Evolutionary conservation across 2,329 filamentous ascomycete species (phyloP), one percentile per base, ranked within the genome.

Genomic region (Diplocarpon mali): DNA sequence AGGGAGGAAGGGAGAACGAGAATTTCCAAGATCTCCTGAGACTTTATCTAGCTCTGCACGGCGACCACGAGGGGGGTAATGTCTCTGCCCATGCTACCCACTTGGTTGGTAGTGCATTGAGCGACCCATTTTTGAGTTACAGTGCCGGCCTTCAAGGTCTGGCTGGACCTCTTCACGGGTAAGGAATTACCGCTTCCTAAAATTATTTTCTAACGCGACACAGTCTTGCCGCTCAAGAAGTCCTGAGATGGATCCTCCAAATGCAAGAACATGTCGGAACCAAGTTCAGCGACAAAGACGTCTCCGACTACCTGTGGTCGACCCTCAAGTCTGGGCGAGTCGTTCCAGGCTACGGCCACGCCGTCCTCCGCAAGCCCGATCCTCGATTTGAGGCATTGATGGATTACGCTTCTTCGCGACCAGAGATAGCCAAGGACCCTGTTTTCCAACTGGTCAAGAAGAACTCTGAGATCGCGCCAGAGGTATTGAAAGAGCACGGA

Each of bases 61-160:
- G 92, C 52, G 92, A 98, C 67, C 92, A 98, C 69, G 92, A 98
- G 68, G 92, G 92, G 50, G 92, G 92, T 47, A 98, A 98, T 58
- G 92, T 98, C 51, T 95, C 89, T 32, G 92, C 92, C 1, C 92
- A 98, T 64, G 70, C 92, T 24, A 96, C 92, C 7, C 92, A 98
- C 65, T 73, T 98, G 32, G 92, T 98, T 45, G 92, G 92, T 42
- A 93, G 85, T 57, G 92, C 92, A 15, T 78, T 98, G 45, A 92
- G 85, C 60, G 92, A 96, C 59, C 87, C 90, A 5, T 96, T 92
- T 76, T 76, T 98, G 52, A 92, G 86, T 60, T 96, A 96, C 73
- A 92, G 85, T 56, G 92, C 92, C 46, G 92, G 92, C 64, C 79
- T 98, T 5, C 86, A 95, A 62, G 92, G 92, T 63, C 80, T 98